Conservation (phyloP, 495 filamentous ascomycete species). For the Xylaria castorea region DNA sequence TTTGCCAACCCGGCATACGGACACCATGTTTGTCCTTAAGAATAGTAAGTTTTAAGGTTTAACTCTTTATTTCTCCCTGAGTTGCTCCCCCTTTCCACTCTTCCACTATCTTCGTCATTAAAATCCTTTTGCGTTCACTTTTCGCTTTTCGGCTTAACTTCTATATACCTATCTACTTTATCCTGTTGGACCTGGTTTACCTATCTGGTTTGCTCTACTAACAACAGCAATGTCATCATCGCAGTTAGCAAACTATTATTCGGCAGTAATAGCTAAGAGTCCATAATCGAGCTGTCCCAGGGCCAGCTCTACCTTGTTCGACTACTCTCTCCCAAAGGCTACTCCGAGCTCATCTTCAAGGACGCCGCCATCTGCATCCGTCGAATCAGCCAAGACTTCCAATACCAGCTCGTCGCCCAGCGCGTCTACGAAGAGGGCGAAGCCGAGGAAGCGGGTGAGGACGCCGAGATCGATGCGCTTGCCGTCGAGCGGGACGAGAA, state of each 20-base stretch:
- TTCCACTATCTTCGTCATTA: too few species aligned
- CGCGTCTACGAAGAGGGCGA: conserved; percentile 97
- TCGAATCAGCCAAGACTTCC: conserved; percentile 88
- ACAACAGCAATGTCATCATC: conserved; percentile 30
- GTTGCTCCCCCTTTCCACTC: too few species aligned
- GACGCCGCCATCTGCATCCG: conserved; percentile 92
- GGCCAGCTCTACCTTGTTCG: conserved; percentile 97
- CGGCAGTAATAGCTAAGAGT: conserved; percentile 86
- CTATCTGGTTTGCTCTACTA: too few species aligned
- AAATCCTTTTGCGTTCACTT: too few species aligned
- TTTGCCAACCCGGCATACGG: too few species aligned
- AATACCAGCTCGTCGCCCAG: conserved; percentile 96
- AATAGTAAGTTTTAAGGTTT: too few species aligned
- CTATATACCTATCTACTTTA: too few species aligned
- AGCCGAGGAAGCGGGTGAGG: conserved; percentile 81
- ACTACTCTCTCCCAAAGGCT: conserved; percentile 92
- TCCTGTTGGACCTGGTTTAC: too few species aligned
- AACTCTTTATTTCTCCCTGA: too few species aligned
- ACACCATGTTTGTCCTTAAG: too few species aligned
- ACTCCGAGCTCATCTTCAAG: conserved; percentile 98
- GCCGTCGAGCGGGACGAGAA: conserved; percentile 92
- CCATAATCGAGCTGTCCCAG: conserved; percentile 90
- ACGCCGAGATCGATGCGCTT: conserved; percentile 71
- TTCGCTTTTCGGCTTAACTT: too few species aligned
- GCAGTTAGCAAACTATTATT: conserved; percentile 92